These are phyloP conservation scores for Pseudocercospora vitis DNA, from an alignment of 2,329 filamentous ascomycete species.

Conservation along the genomic window DNA sequence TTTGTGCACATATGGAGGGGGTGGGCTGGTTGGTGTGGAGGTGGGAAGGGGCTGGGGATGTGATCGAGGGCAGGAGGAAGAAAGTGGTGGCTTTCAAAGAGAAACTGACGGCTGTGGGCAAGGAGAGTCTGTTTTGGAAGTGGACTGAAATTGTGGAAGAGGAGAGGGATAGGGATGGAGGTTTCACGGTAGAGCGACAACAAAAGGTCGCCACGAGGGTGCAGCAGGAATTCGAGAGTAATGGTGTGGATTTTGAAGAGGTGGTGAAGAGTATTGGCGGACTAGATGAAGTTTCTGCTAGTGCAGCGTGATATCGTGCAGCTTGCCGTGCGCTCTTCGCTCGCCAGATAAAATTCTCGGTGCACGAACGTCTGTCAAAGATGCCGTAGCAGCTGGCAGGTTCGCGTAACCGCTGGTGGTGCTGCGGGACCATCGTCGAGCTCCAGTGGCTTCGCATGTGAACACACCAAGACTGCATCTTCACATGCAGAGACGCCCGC, in stretches of 20 bases:
- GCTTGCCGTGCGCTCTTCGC: no score
- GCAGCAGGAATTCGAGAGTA: constrained; percentile 69
- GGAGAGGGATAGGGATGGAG: constrained; percentile 75
- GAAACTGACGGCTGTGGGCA: constrained; percentile 70
- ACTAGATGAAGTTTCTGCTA: constrained; percentile 57
- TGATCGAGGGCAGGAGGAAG: constrained; percentile 63
- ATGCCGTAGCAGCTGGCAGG: not conserved
- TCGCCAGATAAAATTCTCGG: no score
- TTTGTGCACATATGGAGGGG: constrained; percentile 69
- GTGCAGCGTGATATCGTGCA: no score
- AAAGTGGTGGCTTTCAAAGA: constrained; percentile 82
- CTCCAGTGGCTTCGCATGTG: not conserved
- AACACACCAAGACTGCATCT: not conserved
- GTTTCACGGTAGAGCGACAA: constrained; percentile 74
- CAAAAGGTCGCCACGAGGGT: constrained; percentile 70
- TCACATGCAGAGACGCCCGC: not conserved
- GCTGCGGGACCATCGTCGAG: not conserved
- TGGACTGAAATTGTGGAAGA: constrained; percentile 94
- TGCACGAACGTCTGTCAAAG: no score
- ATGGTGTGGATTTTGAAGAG: constrained; percentile 78
- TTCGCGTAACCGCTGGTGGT: constrained; percentile 2
- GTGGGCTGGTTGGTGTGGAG: constrained; percentile 61
- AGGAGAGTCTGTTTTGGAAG: constrained; percentile 85
- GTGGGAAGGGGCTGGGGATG: constrained; percentile 44
- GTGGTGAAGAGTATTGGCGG: constrained; percentile 73